phyloP scores from a whole-genome alignment of 1,284 basidiomycete species.

The Coniferiporia sulphurascens region DNA sequence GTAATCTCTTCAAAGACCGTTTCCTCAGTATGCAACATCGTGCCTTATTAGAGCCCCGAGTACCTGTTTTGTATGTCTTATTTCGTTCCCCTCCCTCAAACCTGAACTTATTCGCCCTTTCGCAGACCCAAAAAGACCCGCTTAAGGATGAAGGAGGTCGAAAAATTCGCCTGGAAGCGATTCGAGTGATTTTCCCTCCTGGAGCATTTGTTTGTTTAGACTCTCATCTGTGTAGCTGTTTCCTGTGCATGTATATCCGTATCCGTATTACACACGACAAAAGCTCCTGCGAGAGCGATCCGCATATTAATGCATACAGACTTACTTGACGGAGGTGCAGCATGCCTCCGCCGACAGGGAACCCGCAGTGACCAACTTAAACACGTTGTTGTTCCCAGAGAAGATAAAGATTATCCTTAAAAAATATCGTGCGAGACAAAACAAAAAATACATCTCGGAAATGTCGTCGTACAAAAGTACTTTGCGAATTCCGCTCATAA shows the following conservation, averaged over 20 bases:
- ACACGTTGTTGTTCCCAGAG: too few relatives aligned
- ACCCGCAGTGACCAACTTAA: too few relatives aligned
- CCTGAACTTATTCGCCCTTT: constrained; percentile 18
- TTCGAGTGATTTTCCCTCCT: constrained; percentile 45
- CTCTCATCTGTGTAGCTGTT: not conserved
- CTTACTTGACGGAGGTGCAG: too few relatives aligned
- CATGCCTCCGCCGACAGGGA: too few relatives aligned
- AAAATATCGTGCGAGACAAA: too few relatives aligned
- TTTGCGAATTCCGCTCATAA: too few relatives aligned
- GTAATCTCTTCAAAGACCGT: constrained; percentile 88
- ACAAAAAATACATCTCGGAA: too few relatives aligned
- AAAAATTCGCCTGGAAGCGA: constrained; percentile 86
- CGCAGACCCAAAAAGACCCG: constrained; percentile 60
- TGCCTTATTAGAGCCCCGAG: constrained; percentile 72
- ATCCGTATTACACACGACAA: not conserved
- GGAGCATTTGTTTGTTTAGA: too few relatives aligned
- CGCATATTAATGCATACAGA: too few relatives aligned
- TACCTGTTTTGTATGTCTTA: constrained; percentile 62
- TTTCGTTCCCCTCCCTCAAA: constrained; percentile 6
- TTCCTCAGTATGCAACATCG: constrained; percentile 80
- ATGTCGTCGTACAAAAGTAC: too few relatives aligned
- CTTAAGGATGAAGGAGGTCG: constrained; percentile 67
- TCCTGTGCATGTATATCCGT: not conserved
- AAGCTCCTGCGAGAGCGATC: not conserved
- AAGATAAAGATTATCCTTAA: too few relatives aligned